Evolutionary conservation across 805 yeast species (phyloP).

Genomic region (Debaryomyces prosopidis): DNA sequence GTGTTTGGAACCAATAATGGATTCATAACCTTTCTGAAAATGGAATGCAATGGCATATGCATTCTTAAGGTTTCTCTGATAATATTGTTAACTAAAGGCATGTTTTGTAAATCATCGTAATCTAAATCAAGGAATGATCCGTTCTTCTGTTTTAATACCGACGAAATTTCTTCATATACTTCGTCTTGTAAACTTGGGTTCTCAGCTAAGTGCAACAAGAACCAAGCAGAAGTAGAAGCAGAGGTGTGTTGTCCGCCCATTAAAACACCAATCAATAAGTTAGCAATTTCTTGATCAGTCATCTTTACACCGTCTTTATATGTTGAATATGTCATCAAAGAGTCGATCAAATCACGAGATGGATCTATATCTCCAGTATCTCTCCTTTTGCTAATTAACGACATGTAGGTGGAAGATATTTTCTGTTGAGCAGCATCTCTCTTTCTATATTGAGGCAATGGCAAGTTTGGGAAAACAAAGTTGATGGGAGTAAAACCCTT

Average conservation of each 20-base stretch:
- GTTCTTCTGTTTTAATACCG: slow-evolving; percentile 56
- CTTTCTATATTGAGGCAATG: slow-evolving; percentile 77
- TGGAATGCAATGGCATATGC: slow-evolving; percentile 95
- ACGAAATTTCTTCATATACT: slow-evolving; percentile 70
- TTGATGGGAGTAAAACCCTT: slow-evolving; percentile 96
- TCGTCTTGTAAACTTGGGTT: slow-evolving; percentile 83
- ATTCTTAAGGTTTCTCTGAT: slow-evolving; percentile 93
- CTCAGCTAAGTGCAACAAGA: slow-evolving; percentile 85
- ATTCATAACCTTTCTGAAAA: slow-evolving; percentile 85
- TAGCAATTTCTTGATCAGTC: slow-evolving; percentile 95
- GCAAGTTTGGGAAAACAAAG: slow-evolving; percentile 93
- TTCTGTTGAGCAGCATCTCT: slow-evolving; percentile 87
- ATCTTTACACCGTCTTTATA: slow-evolving; percentile 92
- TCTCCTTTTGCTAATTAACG: slow-evolving; percentile 75
- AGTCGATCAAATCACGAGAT: slow-evolving; percentile 86
- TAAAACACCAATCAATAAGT: slow-evolving; percentile 87
- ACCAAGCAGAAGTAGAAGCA: slow-evolving; percentile 96
- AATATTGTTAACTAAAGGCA: slow-evolving; percentile 79
- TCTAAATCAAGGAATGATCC: slow-evolving; percentile 55
- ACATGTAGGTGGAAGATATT: slow-evolving; percentile 79
- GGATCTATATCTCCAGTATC: slow-evolving; percentile 67
- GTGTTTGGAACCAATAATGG: slow-evolving; percentile 81
- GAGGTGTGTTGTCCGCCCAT: slow-evolving; percentile 99
- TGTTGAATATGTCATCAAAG: slow-evolving; percentile 75
- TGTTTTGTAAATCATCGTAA: slow-evolving; percentile 78